Base-by-base conservation (phyloP, 805 yeast species). In the Candida glaebosa region DNA sequence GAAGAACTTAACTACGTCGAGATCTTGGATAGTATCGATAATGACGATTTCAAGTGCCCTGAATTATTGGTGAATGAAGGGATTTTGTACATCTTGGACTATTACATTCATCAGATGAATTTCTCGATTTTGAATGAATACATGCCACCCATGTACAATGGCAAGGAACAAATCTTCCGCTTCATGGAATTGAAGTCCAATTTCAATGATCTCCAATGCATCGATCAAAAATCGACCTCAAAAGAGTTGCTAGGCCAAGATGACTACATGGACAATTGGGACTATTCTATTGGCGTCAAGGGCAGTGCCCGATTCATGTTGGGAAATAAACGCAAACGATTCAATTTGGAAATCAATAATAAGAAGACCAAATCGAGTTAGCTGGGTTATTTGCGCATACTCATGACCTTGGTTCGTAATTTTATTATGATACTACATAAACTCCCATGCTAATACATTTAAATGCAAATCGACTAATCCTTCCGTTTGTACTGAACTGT, bases 41-140 rank as follows among this genome's bases (percentile, higher is more conserved):
- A 61, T 38, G 61, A 56, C 47, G 71, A 65, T 35, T 69, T 70
- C 54, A 54, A 60, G 32, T 67, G 73, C 44, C 73, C 74, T 2
- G 75, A 69, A 44, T 45, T 62, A 7, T 57, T 70, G 45, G 75
- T 70, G 12, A 70, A 70, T 41, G 75, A 79, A 47, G 80, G 80
- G 1, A 69, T 81, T 31, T 64, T 76, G 28, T 82, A 79, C 44
- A 61, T 83, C 5, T 61, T 83, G 36, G 82, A 81, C 48, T 75
- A 76, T 49, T 84, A 80, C 52, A 75, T 81, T 41, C 79, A 81
- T 53, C 73, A 74, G 48, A 75, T 72, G 58, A 75, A 74, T 45
- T 62, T 65, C 37, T 72, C 82, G 34, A 69, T 73, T 28, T 61
- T 83, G 38, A 72, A 73, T 32, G 67, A 65, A 32, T 64, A 69